Evolutionary conservation across 176 grass and related monocot species (phyloP).

Genomic region (Bromus sterilis): DNA sequence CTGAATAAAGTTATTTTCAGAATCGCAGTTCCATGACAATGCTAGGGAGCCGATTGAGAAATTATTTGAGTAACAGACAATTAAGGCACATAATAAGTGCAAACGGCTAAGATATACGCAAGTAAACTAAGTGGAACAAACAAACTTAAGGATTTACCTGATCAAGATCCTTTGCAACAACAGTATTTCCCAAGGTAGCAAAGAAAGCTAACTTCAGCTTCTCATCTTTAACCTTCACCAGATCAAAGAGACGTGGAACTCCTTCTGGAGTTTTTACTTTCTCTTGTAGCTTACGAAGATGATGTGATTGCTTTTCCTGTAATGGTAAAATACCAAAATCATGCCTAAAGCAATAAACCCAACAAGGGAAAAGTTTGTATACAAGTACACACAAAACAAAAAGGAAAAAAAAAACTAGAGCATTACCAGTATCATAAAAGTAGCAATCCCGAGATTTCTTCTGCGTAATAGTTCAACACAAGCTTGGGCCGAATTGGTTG

Average conservation of each 20-base stretch:
- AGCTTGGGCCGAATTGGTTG: slow-evolving; percentile 81
- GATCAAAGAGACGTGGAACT: slow-evolving; percentile 89
- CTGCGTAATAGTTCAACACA: slow-evolving; percentile 83
- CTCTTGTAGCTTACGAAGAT: slow-evolving; percentile 46
- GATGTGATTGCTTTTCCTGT: slow-evolving; percentile 83
- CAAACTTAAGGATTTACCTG: slow-evolving; percentile 55
- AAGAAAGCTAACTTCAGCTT: slow-evolving; percentile 79
- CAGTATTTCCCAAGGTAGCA: slow-evolving; percentile 68
- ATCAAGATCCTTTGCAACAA: slow-evolving; percentile 82
- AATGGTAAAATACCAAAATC: slow-evolving; percentile 8
- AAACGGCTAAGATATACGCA: not conserved
- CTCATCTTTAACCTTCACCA: slow-evolving; percentile 87
- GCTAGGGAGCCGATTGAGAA: not conserved
- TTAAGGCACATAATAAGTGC: not conserved
- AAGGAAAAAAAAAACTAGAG: slow-evolving; percentile 24
- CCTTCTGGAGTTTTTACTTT: slow-evolving; percentile 75
- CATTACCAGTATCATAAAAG: slow-evolving; percentile 92
- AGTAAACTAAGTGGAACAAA: slow-evolving; percentile 16
- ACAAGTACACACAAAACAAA: not conserved
- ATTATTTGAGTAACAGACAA: slow-evolving; percentile 3
- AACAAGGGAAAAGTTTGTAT: not conserved
- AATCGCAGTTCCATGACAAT: not conserved
- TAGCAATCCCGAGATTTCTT: slow-evolving; percentile 78
- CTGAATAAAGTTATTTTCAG: not conserved
- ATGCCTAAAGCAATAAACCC: slow-evolving; percentile 4